Evolutionary conservation across 2,329 filamentous ascomycete species (phyloP).

Genomic region (Fusarium udum): DNA sequence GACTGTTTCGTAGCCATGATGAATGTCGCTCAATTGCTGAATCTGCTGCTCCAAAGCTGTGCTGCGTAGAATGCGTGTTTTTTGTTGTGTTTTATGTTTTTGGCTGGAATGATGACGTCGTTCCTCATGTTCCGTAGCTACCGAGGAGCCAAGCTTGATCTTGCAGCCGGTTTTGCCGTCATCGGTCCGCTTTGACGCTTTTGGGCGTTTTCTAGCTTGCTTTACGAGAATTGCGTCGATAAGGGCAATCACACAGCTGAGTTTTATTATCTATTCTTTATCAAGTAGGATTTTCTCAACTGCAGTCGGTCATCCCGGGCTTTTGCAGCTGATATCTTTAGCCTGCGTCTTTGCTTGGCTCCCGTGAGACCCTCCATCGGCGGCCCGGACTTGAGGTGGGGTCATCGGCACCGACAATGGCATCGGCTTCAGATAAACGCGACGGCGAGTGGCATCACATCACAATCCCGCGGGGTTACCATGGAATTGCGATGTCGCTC

Average conservation of each 20-base stretch:
- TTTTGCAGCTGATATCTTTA: neutral
- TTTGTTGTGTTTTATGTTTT: constrained; percentile 26
- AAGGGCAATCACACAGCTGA: neutral
- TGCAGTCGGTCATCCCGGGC: neutral
- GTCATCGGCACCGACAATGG: constrained; percentile 6
- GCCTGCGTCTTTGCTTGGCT: constrained; percentile 1
- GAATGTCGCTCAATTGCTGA: constrained; percentile 6
- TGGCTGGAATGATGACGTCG: constrained; percentile 26
- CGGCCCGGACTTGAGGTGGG: constrained; percentile 10
- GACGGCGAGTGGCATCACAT: constrained; percentile 16
- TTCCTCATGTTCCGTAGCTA: constrained; percentile 15
- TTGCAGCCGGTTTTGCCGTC: constrained; percentile 17
- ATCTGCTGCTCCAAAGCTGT: neutral
- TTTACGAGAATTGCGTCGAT: neutral
- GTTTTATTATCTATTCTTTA: neutral
- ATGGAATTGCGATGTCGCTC: neutral
- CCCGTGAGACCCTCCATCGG: constrained; percentile 6
- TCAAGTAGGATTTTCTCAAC: neutral
- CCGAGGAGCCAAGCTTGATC: constrained; percentile 22
- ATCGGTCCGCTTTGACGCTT: constrained; percentile 28
- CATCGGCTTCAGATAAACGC: neutral
- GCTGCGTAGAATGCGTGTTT: neutral
- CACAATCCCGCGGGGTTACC: neutral
- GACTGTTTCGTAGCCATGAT: constrained; percentile 40
- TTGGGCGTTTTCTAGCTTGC: constrained; percentile 9